Evolutionary conservation across 441 rosid genomes (phyloP), one percentile per base, ranked within the genome.

Genomic region (Erodium moschatum): DNA sequence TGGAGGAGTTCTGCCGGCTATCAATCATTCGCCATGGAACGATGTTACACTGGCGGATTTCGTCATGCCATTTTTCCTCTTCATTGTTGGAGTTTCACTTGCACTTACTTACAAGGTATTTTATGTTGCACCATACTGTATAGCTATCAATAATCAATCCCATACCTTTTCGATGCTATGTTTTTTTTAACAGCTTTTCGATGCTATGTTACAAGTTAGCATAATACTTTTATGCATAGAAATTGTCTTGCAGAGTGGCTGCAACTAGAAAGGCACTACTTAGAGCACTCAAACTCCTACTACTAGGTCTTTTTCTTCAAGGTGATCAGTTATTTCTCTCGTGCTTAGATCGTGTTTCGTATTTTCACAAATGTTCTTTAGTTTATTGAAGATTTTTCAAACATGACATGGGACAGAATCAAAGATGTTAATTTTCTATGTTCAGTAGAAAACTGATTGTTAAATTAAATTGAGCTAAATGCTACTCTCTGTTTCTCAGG

Each of bases 11-110:
- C 9, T 87, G 68, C 91, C 95, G 62, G 79, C 86, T 13, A 84
- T 92, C 72, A 89, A 89, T 68, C 96, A 92, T 84, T 85, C 97
- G 4, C 92, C 97, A 38, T 92, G 97, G 97, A 75, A 89, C 74
- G 95, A 96, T 50, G 44, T 86, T 42, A 88, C 95, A 12, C 79
- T 92, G 54, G 97, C 97, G 2, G 97, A 92, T 84, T 84, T 87
- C 54, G 92, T 92, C 69, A 92, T 92, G 97, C 95, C 97, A 11
- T 89, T 89, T 80, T 89, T 92, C 78, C 86, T 92, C 44, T 92
- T 92, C 74, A 87, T 92, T 60, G 96, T 88, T 66, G 97, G 97
- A 44, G 88, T 88, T 66, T 85, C 97, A 1, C 85, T 89, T 67
- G 91, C 79, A 62, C 87, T 92, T 60, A 75, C 85, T 0, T 89